Evolutionary conservation across 2,329 filamentous ascomycete species (phyloP), one percentile per base, ranked within the genome.

Genomic region (Juglanconis oblonga): DNA sequence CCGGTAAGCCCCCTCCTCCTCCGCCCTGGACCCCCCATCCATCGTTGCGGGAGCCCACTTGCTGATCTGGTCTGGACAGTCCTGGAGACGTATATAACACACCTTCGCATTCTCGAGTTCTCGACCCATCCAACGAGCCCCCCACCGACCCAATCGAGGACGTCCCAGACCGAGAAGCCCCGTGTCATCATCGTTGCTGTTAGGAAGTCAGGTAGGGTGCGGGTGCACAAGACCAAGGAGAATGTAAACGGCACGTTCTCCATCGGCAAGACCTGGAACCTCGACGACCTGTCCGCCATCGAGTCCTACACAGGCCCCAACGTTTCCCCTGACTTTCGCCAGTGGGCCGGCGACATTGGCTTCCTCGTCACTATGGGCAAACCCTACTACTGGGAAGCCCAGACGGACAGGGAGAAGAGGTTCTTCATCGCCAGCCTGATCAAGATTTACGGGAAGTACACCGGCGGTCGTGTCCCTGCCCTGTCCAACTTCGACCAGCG

Each of bases 401-500:
- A 92, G 65, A 95, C 91, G 1, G 84, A 91, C 56, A 97, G 97
- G 77, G 95, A 99, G 76, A 98, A 97, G 80, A 94, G 97, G 72
- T 98, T 98, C 77, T 99, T 99, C 75, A 95, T 99, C 69, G 92
- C 91, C 38, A 97, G 93, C 74, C 77, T 98, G 67, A 87, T 98
- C 70, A 99, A 98, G 75, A 97, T 99, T 66, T 99, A 91, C 73
- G 88, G 88, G 68, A 99, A 98, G 76, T 99, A 98, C 72, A 98
- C 95, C 1, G 90, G 91, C 33, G 94, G 94, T 11, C 89, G 88
- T 69, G 76, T 86, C 36, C 95, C 95, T 2, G 84, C 90, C 61
- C 80, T 99, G 55, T 79, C 85, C 58, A 94, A 94, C 7, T 98
- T 99, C 71, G 91, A 94, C 67, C 81, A 85, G 55, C 85, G 83